Base-by-base conservation (phyloP, 257 asterid genomes). In the Salvia splendens region DNA sequence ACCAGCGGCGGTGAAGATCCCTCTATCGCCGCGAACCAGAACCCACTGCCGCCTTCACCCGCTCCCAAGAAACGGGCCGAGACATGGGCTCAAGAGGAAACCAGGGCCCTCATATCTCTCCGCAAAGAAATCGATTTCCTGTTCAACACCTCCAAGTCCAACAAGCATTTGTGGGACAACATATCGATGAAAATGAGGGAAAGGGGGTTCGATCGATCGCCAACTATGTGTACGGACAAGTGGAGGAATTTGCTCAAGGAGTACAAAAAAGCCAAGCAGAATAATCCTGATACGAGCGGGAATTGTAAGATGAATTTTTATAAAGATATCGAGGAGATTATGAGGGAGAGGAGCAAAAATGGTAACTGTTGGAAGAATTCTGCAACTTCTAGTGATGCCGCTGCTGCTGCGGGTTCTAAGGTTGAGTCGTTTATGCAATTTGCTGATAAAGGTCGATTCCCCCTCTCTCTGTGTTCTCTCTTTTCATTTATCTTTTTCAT, bases 181-280 rank as follows among this genome's bases (percentile, higher is more conserved):
- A 92, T 92, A 57, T 89, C 98, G 9, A 16, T 79, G 81, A 92
- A 89, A 66, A 92, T 92, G 96, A 89, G 89, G 79, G 95, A 81
- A 28, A 92, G 84, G 63, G 98, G 98, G 10, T 92, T 89, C 36
- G 98, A 92, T 66, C 77, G 98, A 56, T 89, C 96, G 6, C 95
- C 96, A 0, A 84, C 95, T 9, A 92, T 92, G 98, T 92, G 98
- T 20, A 92, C 97, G 12, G 97, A 88, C 53, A 92, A 92, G 79
- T 92, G 98, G 98, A 84, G 96, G 80, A 92, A 92, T 78, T 77
- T 92, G 81, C 58, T 92, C 63, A 92, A 89, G 78, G 98, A 89
- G 75, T 89, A 82, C 69, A 92, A 92, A 76, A 92, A 87, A 73
- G 85, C 86, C 30, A 89, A 87, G 81, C 96, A 83, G 78, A 80